Percentiles rank a stretch among this genome's conserved stretches.
These are phyloP conservation scores for Cudoniella acicularis DNA, from an alignment of 495 filamentous ascomycete species.

Conservation along the genomic window DNA sequence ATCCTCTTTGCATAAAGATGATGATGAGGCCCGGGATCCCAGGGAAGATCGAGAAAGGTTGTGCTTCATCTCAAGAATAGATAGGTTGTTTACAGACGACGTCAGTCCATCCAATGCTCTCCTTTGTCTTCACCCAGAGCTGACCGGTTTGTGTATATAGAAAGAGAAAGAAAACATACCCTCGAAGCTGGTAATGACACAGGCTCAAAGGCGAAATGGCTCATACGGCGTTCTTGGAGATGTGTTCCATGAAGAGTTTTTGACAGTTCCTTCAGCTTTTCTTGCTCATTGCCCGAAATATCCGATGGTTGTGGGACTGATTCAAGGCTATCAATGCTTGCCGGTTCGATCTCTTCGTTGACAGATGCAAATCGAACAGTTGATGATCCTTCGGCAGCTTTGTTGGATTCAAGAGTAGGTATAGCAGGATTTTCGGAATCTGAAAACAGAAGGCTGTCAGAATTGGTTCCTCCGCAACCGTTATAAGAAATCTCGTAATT, in stretches of 20 bases:
- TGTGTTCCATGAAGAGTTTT: conserved; percentile 65
- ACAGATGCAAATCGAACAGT: conserved; percentile 78
- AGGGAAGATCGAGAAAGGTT: conserved; percentile 2
- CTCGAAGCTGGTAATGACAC: conserved; percentile 82
- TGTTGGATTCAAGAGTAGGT: conserved; percentile 23
- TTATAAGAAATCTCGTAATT: conserved; percentile 3
- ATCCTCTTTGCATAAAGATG: background rate
- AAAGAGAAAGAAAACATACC: conserved; percentile 49
- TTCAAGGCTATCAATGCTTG: conserved; percentile 27
- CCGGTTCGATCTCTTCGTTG: conserved; percentile 72
- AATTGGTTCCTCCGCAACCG: background rate
- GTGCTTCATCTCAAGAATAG: background rate
- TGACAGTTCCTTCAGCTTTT: conserved; percentile 66
- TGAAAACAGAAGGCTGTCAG: conserved; percentile 14
- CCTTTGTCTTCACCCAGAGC: background rate
- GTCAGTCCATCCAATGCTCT: background rate
- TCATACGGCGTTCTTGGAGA: conserved; percentile 77
- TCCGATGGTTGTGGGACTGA: conserved; percentile 13
- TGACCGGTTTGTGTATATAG: background rate
- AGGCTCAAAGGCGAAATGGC: conserved; percentile 81
- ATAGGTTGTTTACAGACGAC: background rate
- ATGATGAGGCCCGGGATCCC: background rate
- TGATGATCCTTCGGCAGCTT: conserved; percentile 34
- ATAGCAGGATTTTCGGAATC: conserved; percentile 7
- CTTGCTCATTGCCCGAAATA: conserved; percentile 24